Evolutionary conservation across 2,329 filamentous ascomycete genomes (phyloP).

Genomic region (Fusarium duplospermum): DNA sequence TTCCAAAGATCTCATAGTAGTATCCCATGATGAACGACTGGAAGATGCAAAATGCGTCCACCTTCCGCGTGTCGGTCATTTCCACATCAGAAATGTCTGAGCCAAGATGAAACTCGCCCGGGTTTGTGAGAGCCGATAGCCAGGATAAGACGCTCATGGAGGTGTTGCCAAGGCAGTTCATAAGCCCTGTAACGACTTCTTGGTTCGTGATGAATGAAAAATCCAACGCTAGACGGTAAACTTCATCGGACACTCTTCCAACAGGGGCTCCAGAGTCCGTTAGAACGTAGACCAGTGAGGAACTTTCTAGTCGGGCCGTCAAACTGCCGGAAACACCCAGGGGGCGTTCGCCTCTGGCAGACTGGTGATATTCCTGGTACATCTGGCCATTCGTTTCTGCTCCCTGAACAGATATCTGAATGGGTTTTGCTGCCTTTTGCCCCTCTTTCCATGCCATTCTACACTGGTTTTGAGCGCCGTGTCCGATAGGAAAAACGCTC

Average conservation of each 20-base stretch:
- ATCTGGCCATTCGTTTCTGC: neutral
- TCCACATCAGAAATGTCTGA: neutral
- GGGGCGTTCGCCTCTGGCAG: neutral
- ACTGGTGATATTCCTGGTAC: neutral
- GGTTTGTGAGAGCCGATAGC: neutral
- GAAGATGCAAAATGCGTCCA: constrained; percentile 1
- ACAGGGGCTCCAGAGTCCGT: neutral
- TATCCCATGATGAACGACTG: constrained; percentile 14
- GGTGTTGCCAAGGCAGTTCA: neutral
- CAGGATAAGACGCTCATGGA: neutral
- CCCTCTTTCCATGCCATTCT: neutral
- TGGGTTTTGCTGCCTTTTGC: neutral
- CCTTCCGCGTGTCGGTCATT: neutral
- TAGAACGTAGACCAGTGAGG: neutral
- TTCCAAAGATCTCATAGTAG: constrained; percentile 11
- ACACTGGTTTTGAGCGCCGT: neutral
- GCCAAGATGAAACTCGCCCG: neutral
- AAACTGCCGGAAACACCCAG: neutral
- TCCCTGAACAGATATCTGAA: neutral
- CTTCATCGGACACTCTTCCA: neutral
- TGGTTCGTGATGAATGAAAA: neutral
- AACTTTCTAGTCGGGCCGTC: neutral
- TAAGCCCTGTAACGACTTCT: neutral
- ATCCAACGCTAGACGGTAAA: neutral
- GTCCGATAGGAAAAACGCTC: neutral